These are phyloP conservation scores for Cucurbitaria berberidis DNA, from an alignment of 2,329 filamentous ascomycete species.

Conservation along the genomic window DNA sequence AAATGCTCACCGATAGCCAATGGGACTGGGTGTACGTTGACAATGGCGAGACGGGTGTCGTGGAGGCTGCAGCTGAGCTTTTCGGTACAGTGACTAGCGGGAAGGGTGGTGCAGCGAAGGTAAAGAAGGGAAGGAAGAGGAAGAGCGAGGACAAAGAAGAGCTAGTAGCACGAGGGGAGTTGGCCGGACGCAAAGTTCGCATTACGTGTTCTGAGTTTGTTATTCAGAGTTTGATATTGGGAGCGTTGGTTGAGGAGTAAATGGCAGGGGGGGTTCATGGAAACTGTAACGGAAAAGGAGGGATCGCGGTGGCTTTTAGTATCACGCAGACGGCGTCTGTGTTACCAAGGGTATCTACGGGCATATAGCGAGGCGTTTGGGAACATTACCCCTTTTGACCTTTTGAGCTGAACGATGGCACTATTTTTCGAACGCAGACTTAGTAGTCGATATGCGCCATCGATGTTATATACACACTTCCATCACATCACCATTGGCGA, in stretches of 20 bases:
- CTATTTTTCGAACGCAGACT: not conserved
- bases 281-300: not conserved
- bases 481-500: too few species aligned
- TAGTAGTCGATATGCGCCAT: too few species aligned
- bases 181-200: conserved; percentile 61
- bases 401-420: not conserved
- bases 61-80: conserved; percentile 60
- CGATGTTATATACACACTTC: too few species aligned
- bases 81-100: conserved; percentile 38
- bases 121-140: conserved; percentile 51
- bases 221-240: conserved; percentile 89
- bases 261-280: not conserved
- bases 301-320: not conserved
- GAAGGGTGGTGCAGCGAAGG: conserved; percentile 27
- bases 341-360: not conserved
- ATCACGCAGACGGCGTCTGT: not conserved
- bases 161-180: conserved; percentile 38
- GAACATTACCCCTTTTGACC: not conserved
- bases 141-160: conserved; percentile 47
- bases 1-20: conserved; percentile 61
- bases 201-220: conserved; percentile 85
- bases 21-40: conserved; percentile 86
- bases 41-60: conserved; percentile 65
- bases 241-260: conserved; percentile 72
- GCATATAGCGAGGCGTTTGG: not conserved